Evolutionary conservation across 768 basidiomycete genomes (phyloP), one percentile per base, ranked within the genome.

Genomic region (Leccinellum albellum): DNA sequence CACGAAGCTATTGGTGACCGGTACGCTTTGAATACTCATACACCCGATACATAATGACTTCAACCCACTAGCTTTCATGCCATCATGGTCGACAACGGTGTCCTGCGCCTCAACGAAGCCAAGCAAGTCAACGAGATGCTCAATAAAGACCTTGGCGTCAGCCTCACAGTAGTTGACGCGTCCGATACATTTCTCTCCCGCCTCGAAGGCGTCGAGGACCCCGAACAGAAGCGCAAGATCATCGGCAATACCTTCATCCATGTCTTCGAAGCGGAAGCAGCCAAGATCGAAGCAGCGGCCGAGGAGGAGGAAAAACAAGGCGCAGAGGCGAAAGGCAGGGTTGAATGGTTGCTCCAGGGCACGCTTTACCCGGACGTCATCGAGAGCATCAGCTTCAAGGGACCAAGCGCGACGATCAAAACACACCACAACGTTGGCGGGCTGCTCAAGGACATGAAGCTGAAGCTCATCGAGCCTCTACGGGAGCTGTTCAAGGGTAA

Each of bases 391-490:
- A 93, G 90, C 75, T 99, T 99, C 84, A 98, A 98, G 75, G 97
- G 97, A 3, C 97, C 97, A 0, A 93, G 90, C 62, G 97, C 97
- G 37, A 98, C 96, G 10, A 99, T 99, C 80, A 99, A 99, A 81
- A 98, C 97, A 3, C 97, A 99, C 72, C 97, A 98, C 73, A 99
- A 99, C 63, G 97, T 98, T 62, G 97, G 97, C 28, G 96, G 96
- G 3, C 78, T 99, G 51, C 80, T 98, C 59, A 91, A 89, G 69
- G 89, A 98, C 74, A 99, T 98, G 97, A 97, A 94, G 73, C 82
- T 99, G 65, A 98, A 98, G 78, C 81, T 99, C 50, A 98, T 99
- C 63, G 97, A 99, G 75, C 97, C 97, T 20, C 77, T 99, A 35
- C 82, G 97, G 33, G 97, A 98, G 77, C 80, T 99, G 17, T 99